Evolutionary conservation across 306 rosid species (phyloP), one percentile per base, ranked within the genome.

Genomic region (Potentilla sterilis): DNA sequence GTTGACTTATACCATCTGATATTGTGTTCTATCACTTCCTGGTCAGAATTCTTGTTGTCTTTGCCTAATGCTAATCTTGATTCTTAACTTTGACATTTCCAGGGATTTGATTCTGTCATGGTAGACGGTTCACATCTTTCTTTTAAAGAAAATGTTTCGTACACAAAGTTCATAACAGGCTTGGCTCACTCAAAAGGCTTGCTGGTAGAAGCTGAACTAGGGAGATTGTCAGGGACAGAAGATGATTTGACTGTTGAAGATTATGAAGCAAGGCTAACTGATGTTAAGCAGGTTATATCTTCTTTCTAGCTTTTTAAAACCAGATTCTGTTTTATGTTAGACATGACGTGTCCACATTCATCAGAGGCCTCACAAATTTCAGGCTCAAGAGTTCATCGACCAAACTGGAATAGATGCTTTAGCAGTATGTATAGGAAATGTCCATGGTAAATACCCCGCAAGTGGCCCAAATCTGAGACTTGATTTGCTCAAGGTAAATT

Each of bases 371-470:
- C 59, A 34, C 62, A 70, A 66, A 82, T 90, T 82, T 81, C 94
- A 94, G 98, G 98, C 98, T 66, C 81, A 89, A 83, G 84, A 86
- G 75, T 94, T 94, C 89, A 90, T 94, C 75, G 89, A 88, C 73
- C 88, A 87, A 81, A 94, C 98, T 22, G 84, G 93, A n/a, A 87
- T 91, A 88, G 98, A 91, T 85, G 96, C 98, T 86, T 89, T 94
- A 90, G 98, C 98, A 69, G 98, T 94, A 24, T 94, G 98, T 77
- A 92, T 94, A 32, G 97, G 98, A 48, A 94, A 94, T 74, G 96
- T 88, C 62, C 97, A 94, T 77, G 98, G 98, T 16, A 94, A 91
- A 73, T 94, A 94, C 82, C 97, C 98, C 9, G 87, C 90, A 68
- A 85, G 88, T 82, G 98, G 97, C 76, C 98, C 98, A 55, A 86